Evolutionary conservation across 495 filamentous ascomycete species (phyloP), one percentile per base, ranked within the genome.

Genomic region (Tuber calosporum): DNA sequence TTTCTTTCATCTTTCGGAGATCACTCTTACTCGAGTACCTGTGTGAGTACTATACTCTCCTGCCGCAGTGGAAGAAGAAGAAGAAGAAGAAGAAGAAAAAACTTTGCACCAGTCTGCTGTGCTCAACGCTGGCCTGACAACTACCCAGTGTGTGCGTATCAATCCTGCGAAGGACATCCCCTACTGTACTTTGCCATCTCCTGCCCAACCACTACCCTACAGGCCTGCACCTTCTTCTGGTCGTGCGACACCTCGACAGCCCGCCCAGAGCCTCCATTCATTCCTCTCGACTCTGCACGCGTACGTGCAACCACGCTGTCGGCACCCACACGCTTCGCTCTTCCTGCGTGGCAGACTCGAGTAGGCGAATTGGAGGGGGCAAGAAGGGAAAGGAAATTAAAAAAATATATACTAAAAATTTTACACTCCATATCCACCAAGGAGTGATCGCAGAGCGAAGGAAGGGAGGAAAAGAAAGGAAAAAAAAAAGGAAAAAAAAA

Each of bases 241-340:
- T 78, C 76, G 76, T 78, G 76, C 76, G 76, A 78, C 76, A 78
- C 76, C 70, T 73, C 69, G 67, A 77, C 75, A 70, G 76, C 75
- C 76, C 76, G 62, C 69, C 70, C 68, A 78, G 76, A 78, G 76
- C 76, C 76, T 78, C 76, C 75, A 78, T 75, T 41, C 72, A 78
- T 62, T 62, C 17, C 53, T 62, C 53, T 62, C 26, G 6, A 62
- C 53, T 62, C 53, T 62, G 75, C 76, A 73, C 76, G 75, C 76
- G 58, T 77, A 77, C 76, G 75, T 77, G 69, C 76, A 78, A 78
- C 75, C 75, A 77, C 76, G 58, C 76, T 78, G 76, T 77, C 76
- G 76, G 74, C 73, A 77, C 68, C 76, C 76, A 78, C 74, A 67
- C 38, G 37, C 72, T 75, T 73, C 40, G 73, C 66, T 48, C 70